Conservation (phyloP, 768 basidiomycete species). For the Inosperma sp. region DNA sequence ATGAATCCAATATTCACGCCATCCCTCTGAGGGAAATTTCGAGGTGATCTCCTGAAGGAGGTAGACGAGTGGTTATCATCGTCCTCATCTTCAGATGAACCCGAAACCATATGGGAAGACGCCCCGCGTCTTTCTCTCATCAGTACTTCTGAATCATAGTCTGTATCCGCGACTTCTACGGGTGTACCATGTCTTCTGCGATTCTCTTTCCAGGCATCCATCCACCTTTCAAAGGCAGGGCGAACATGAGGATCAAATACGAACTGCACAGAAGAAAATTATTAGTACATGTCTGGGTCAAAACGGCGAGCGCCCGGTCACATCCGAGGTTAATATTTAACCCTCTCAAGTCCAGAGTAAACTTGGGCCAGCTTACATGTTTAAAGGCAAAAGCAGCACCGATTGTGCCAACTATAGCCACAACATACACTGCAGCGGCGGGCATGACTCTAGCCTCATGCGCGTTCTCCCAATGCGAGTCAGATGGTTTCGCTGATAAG, state of each 20-base stretch:
- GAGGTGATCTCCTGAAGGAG: constrained; percentile 21
- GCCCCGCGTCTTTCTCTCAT: constrained; percentile 22
- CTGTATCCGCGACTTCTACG: constrained; percentile 9
- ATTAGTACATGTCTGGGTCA: constrained; percentile 18
- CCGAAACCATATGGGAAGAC: too few species aligned
- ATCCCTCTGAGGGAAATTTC: not conserved
- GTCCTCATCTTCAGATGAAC: too few species aligned
- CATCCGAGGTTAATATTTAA: not conserved
- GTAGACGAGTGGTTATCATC: too few species aligned
- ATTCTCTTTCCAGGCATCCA: constrained; percentile 32
- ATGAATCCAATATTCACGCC: not conserved
- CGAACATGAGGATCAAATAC: constrained; percentile 70
- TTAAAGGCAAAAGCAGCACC: constrained; percentile 54
- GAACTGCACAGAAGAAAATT: constrained; percentile 37
- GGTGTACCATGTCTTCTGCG: constrained; percentile 12
- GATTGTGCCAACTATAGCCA: constrained; percentile 45
- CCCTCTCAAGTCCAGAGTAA: not conserved
- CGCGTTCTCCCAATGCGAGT: not conserved
- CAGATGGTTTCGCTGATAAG: constrained; percentile 7
- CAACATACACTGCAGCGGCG: constrained; percentile 45
- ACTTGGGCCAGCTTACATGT: constrained; percentile 38
- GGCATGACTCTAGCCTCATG: constrained; percentile 22
- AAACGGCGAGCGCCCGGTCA: constrained; percentile 11
- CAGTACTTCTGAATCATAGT: constrained; percentile 8
- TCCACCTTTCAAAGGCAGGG: constrained; percentile 51